A percentile compares a stretch with the other conserved stretches of the same genome.
These are phyloP conservation scores for Populus pruinosa DNA, from an alignment of 345 rosid species.

Conservation along the genomic window DNA sequence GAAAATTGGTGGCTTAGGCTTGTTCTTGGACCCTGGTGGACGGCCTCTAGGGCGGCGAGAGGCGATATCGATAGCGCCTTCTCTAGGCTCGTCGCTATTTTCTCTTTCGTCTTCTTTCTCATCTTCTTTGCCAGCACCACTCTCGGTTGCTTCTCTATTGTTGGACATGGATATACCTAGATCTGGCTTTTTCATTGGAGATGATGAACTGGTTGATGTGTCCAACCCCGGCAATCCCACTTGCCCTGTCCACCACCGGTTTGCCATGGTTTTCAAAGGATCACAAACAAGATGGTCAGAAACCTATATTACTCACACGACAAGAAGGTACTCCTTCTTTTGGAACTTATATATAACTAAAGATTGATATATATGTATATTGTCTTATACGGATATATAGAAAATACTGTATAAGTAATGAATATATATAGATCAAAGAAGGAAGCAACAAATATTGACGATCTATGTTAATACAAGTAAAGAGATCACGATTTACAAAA, in stretches of 20 bases:
- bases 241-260: conserved; percentile 63
- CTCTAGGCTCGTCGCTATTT: conserved; percentile 57
- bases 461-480: not conserved
- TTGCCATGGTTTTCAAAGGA: conserved; percentile 14
- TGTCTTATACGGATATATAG: no score
- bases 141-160: conserved; percentile 36
- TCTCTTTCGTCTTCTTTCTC: conserved; percentile 45
- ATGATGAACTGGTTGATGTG: conserved; percentile 48
- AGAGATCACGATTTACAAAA: not conserved
- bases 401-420: not conserved
- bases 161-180: conserved; percentile 62
- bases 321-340: not conserved
- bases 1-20: conserved; percentile 56
- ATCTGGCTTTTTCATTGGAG: conserved; percentile 69
- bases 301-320: not conserved
- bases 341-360: no score
- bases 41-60: conserved; percentile 63
- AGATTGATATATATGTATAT: not conserved
- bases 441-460: not conserved
- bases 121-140: conserved; percentile 28
- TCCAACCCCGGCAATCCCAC: conserved; percentile 52
- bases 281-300: not conserved
- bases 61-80: conserved; percentile 56
- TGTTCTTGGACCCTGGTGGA: conserved; percentile 46
- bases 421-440: not conserved